Evolutionary conservation across 2,329 filamentous ascomycete species (phyloP).

Genomic region (Fusarium illudens): DNA sequence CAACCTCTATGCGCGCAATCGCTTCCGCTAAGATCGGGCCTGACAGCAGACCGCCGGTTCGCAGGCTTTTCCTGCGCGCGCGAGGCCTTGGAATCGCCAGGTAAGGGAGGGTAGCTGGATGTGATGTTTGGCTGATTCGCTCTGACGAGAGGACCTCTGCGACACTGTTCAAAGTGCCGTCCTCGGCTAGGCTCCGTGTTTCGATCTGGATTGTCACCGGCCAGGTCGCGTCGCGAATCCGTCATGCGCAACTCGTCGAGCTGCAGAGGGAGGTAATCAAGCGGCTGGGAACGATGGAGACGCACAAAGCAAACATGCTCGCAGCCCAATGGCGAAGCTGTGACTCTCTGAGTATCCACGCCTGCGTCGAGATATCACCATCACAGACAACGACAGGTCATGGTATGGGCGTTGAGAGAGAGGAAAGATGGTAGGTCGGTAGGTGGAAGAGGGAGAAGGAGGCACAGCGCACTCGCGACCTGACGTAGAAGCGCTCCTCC

Average conservation of each 20-base stretch:
- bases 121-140: neutral
- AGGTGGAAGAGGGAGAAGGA: slow-evolving; percentile 5
- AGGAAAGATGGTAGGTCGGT: neutral
- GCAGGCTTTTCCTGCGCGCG: slow-evolving; percentile 11
- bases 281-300: slow-evolving; percentile 32
- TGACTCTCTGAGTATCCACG: slow-evolving; percentile 18
- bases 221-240: slow-evolving; percentile 20
- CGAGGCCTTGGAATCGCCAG: neutral
- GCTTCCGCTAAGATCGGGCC: slow-evolving; percentile 2
- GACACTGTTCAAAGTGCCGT: slow-evolving; percentile 14
- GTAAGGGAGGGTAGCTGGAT: neutral
- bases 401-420: neutral
- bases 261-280: slow-evolving; percentile 16
- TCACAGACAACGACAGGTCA: slow-evolving; percentile 6
- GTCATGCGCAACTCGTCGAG: slow-evolving; percentile 24
- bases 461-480: slow-evolving; percentile 1
- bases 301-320: slow-evolving; percentile 33
- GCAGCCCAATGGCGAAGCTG: slow-evolving; percentile 35
- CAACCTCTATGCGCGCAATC: slow-evolving; percentile 11
- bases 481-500: slow-evolving; percentile 12
- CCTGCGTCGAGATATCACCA: slow-evolving; percentile 26
- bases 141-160: neutral
- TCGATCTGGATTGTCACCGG: slow-evolving; percentile 14
- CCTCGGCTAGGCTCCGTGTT: neutral
- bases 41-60: neutral